Evolutionary conservation across 257 asterid species (phyloP), one percentile per base, ranked within the genome.

Genomic region (Coffea canephora): DNA sequence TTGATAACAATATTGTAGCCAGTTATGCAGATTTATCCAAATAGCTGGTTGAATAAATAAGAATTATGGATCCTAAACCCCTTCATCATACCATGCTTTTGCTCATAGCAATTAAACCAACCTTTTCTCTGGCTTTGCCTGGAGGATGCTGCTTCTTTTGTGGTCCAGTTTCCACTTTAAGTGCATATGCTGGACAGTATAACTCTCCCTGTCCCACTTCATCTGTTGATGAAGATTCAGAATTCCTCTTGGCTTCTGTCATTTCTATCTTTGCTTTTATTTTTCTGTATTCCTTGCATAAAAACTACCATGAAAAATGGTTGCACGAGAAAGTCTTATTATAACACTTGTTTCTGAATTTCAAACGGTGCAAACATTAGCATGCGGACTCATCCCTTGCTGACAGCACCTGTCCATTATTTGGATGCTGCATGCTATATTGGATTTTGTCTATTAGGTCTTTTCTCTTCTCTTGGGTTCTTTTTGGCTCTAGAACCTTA

Each of bases 131-230:
- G 41, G 10, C 25, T 23, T 13, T n/a, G 19, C 27, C 4, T 12
- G 39, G 41, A 39, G 6, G 48, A 0, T 23, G 21, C 54, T 12
- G 59, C 71, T 19, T 3, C 39, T 52, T 66, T 27, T 74, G 54
- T 25, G 39, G 34, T 23, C 27, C 64, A 46, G 41, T 73, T 19
- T 69, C 62, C 9, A 57, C 23, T 78, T 68, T 57, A 43, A 78
- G 0, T 36, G 80, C 77, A 78, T 73, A 45, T 12, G 62, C 69
- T 16, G 85, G 82, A 25, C 79, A 78, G 49, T 82, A 78, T 4
- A 82, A 36, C 45, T 73, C 74, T 39, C 43, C 43, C 43, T 39
- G 43, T 39, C 43, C 43, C 43, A 39, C 77, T n/a, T 80, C 25
- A 57, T 55, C 72, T 13, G 66, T 48, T 25, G 80, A 55, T 50